Evolutionary conservation across 2,329 filamentous ascomycete genomes (phyloP).

Genomic region (Xylariaceae sp.): DNA sequence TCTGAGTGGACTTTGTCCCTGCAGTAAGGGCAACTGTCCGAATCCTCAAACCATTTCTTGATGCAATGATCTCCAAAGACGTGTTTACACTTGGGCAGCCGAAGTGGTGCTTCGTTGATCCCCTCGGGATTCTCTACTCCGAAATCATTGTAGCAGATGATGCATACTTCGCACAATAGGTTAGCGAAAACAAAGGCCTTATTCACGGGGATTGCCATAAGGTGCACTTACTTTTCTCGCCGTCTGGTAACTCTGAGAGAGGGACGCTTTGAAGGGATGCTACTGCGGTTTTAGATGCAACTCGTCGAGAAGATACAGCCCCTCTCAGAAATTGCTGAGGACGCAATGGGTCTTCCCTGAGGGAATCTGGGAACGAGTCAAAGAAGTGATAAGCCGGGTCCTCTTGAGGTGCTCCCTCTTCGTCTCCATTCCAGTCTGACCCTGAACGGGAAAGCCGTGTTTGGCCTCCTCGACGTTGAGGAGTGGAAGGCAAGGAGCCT

Average conservation of each 20-base stretch:
- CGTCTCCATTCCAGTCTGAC: conserved; percentile 5
- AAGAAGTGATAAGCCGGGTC: not conserved
- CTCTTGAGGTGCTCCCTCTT: not conserved
- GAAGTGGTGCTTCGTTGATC: conserved; percentile 50
- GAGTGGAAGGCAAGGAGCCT: not conserved
- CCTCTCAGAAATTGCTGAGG: conserved; percentile 45
- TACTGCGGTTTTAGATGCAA: conserved; percentile 45
- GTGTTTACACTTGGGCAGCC: conserved; percentile 59
- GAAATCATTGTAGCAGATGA: conserved; percentile 63
- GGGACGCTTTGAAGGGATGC: conserved; percentile 42
- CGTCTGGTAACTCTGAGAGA: conserved; percentile 39
- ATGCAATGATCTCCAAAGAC: conserved; percentile 62
- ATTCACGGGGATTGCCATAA: not conserved
- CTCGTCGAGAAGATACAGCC: conserved; percentile 36
- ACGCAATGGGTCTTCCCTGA: conserved; percentile 4
- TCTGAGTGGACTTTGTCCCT: conserved; percentile 57
- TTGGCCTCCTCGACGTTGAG: not conserved
- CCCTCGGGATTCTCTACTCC: conserved; percentile 55
- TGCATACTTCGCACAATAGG: conserved; percentile 42
- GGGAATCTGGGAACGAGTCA: not conserved
- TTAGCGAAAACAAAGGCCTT: conserved; percentile 9
- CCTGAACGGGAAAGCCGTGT: conserved; percentile 8
- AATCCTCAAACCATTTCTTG: conserved; percentile 61
- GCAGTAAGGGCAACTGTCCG: conserved; percentile 61
- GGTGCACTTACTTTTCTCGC: conserved; percentile 41